Base-by-base conservation (phyloP, 2,329 filamentous ascomycete species). In the Pseudogymnoascus sp. region DNA sequence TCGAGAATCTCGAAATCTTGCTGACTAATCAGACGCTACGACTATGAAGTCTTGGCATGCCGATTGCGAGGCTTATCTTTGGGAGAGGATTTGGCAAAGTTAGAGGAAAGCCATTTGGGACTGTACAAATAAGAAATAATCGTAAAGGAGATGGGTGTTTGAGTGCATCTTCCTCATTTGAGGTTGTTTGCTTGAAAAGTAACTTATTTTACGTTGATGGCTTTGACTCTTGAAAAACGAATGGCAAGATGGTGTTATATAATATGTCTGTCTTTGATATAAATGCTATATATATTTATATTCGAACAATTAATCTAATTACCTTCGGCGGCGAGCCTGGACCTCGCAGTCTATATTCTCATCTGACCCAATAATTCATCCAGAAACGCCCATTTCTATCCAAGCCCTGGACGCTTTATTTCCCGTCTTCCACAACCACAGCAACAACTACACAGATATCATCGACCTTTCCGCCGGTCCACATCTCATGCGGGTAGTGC, bases 381-480 rank as follows among this genome's bases (percentile, higher is more conserved):
- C 50, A 56, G 28, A 53, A 36, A 60, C 59, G 38, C 59, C 59
- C 59, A n/a, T 42, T 16, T 40, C 12, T n/a, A 60, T 25, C 59
- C 23, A 65, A 62, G 37, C 34, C 36, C 36, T 16, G 37, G 59
- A 61, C 42, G 31, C 10, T 36, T 68, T 63, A 73, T 64, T 66
- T 71, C 28, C 66, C 71, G 66, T 87, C 84, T 68, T 93, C 88
- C 7, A 90, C 86, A 1, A 90, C 91, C 31, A 96, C 79, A 34
- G 88, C 85, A 12, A 93, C 87, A 60, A 99, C 80, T 4, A 91
- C 91, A 71, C 91, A 93, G 64, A 99, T 97, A 75, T 99, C 95
- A 73, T 99, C 95, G 18, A 96, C 85, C 76, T 99, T 99, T 61
- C 95, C 95, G 64, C 95, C 95, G 64, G 86, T 86, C 85, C 91